These are phyloP conservation scores for Phlebiopsis flavidoalba DNA, from an alignment of 768 basidiomycete genomes.

Conservation along the genomic window DNA sequence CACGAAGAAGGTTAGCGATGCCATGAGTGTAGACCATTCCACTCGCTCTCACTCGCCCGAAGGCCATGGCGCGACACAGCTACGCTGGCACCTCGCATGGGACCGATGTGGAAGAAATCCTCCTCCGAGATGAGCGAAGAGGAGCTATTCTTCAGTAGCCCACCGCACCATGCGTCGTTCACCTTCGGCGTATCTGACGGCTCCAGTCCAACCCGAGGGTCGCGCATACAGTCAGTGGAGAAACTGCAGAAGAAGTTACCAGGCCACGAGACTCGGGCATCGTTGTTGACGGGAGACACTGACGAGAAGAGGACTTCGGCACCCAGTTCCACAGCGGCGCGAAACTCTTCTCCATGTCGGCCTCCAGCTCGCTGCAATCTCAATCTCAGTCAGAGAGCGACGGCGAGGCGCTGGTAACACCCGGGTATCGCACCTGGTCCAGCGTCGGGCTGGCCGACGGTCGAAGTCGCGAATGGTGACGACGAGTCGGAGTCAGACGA, in stretches of 20 bases:
- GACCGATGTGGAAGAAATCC: slow-evolving; percentile 10
- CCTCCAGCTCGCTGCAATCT: slow-evolving; percentile 61
- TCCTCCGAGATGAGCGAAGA: slow-evolving; percentile 18
- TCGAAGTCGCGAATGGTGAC: slow-evolving; percentile 23
- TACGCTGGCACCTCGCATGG: slow-evolving; percentile 48
- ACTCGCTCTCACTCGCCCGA: slow-evolving; percentile 20
- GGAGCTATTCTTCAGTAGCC: slow-evolving; percentile 29
- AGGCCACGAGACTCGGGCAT: slow-evolving; percentile 66
- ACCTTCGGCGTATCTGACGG: slow-evolving; percentile 50
- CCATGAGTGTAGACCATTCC: slow-evolving; percentile 10
- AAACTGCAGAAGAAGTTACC: slow-evolving; percentile 61
- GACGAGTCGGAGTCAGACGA: slow-evolving; percentile 33
- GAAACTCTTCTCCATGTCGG: slow-evolving; percentile 18
- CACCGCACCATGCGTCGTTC: slow-evolving; percentile 47
- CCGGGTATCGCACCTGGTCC: slow-evolving; percentile 47
- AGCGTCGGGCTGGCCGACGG: slow-evolving; percentile 59
- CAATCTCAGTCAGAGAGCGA: slow-evolving; percentile 52
- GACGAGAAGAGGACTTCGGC: slow-evolving; percentile 23
- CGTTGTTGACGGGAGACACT: slow-evolving; percentile 54
- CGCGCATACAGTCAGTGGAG: slow-evolving; percentile 20
- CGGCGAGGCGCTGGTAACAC: slow-evolving; percentile 69
- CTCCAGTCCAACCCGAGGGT: slow-evolving; percentile 46
- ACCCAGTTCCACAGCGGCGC: not conserved
- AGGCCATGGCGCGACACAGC: slow-evolving; percentile 51
- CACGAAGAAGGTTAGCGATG: slow-evolving; percentile 10